phyloP scores from a whole-genome alignment of 495 filamentous ascomycete genomes.

The Aspergillus haitiensis region DNA sequence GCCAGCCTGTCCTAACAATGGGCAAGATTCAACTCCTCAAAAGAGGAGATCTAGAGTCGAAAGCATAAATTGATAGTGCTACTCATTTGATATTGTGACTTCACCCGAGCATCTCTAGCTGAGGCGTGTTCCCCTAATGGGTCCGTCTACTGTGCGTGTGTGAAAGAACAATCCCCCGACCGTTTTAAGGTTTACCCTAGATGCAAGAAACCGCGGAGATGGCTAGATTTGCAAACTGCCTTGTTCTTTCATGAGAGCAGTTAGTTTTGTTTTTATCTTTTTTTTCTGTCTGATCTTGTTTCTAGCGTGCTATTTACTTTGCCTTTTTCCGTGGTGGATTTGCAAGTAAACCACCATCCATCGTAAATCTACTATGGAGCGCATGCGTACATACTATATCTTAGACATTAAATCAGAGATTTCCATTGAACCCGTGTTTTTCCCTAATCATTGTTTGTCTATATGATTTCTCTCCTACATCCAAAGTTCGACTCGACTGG shows the following conservation, averaged over 20 bases:
- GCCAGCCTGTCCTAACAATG: slow-evolving; percentile 34
- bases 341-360: background rate
- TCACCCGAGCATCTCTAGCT: no score
- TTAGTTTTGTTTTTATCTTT: background rate
- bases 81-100: slow-evolving; percentile 22
- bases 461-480: no score
- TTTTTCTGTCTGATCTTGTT: slow-evolving; percentile 3
- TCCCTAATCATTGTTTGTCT: no score
- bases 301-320: slow-evolving; percentile 11
- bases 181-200: background rate
- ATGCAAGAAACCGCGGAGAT: slow-evolving; percentile 25
- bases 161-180: background rate
- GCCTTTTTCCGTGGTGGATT: background rate
- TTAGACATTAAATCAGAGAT: background rate
- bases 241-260: slow-evolving; percentile 4
- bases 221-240: slow-evolving; percentile 4
- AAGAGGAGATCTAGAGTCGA: slow-evolving; percentile 44
- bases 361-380: slow-evolving; percentile 3
- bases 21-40: slow-evolving; percentile 52
- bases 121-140: background rate
- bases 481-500: no score
- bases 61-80: background rate
- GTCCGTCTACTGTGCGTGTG: background rate
- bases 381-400: background rate
- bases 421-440: no score